Evolutionary conservation across 306 rosid genomes (phyloP), one percentile per base, ranked within the genome.

Genomic region (Begonia masoniana): DNA sequence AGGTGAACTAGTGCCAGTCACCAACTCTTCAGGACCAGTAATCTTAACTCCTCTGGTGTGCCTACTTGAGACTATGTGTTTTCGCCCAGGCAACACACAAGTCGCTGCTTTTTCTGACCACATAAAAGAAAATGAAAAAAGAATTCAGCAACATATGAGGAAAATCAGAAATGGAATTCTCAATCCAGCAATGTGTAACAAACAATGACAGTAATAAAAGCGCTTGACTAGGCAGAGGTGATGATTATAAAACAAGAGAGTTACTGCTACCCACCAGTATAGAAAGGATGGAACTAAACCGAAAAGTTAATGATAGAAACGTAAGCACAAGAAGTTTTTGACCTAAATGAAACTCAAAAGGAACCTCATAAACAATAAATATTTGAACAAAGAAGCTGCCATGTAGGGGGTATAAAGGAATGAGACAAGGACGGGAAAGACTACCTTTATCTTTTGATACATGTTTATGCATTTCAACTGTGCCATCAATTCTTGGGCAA

Each of bases 11-110:
- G 39, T 16, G 5, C 21, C 59, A 6, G 52, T 43, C 41, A 6
- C 76, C 58, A 58, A 57, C 57, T 79, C 76, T 62, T 74, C 84
- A 1, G 52, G 17, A 47, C 36, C 65, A 55, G 67, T 60, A 60
- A 81, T 64, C 76, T 58, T 81, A 68, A 66, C 75, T 12, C 75
- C 77, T 65, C 68, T 74, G 7, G 46, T 48, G 61, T 62, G 74
- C 63, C 58, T 65, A 51, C 63, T 70, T n/a, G 64, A 16, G 51
- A 70, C 68, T 63, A 68, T 61, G 2, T 51, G 78, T 63, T 77
- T 86, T 60, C 50, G 51, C 65, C 68, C 67, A 41, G 52, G 71
- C 19, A 21, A 71, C 2, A 11, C 48, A 12, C 13, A 54, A 52
- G 59, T 57, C 73, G 62, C 26, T 7, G 66, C 51, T 46, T 55